Base-by-base conservation (phyloP, 768 basidiomycete species). In the Suillus tomentosus region DNA sequence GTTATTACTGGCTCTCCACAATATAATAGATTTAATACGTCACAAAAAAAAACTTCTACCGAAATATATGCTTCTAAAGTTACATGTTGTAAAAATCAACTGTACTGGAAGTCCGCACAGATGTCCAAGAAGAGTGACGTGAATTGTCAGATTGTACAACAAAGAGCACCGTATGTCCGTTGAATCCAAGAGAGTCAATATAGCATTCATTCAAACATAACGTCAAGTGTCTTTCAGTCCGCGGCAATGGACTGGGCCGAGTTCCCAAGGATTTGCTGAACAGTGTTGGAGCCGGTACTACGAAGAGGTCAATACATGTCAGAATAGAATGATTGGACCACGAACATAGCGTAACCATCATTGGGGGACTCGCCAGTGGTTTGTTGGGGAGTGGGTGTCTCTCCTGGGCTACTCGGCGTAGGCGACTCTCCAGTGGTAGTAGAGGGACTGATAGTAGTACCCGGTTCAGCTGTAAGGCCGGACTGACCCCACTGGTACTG, bases 341-440 rank as follows among this genome's bases (percentile, higher is more conserved):
- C 77, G 47, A 48, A 77, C 76, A 59, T 77, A 43, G 79, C 78
- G 69, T 89, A 89, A 71, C 88, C 88, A 74, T 90, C 88, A 62
- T 87, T 85, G 34, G 88, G 88, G 3, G 87, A 85, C n/a, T 78
- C 60, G 8, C 84, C 85, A 5, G 82, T 82, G 22, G 74, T 69
- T 69, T 34, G 63, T 74, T 7, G 73, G 64, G 40, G 76, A 31
- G 71, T 67, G 8, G 73, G 67, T 0, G 79, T 83, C 8, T 77
- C 75, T 51, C 55, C 55, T 57, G 55, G 37, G 22, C 55, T 57
- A 24, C 37, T 24, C 22, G 55, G 55, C 37, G 55, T 57, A 24
- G 55, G 3, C n/a, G 14, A 1, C 22, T 57, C 70, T 10, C 72
- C 73, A 10, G 75, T 72, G 39, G 72, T 62, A 27, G 58, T 68